Base-by-base conservation (phyloP, 345 rosid species). In the Nasturtium officinale region DNA sequence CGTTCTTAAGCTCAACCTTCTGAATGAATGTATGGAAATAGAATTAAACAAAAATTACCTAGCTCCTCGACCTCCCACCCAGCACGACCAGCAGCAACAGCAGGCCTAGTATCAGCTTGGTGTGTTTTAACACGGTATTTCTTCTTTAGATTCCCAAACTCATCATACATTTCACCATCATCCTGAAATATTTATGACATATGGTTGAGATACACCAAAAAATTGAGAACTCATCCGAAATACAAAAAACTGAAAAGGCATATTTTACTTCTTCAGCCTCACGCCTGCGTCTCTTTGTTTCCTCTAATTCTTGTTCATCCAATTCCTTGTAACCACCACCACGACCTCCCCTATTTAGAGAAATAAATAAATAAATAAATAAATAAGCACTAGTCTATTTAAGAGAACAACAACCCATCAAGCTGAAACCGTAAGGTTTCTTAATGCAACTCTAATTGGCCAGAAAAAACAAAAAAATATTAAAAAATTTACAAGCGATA, bases 301-400 rank as follows among this genome's bases (percentile, higher is more conserved):
- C 99, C 81, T 95, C 99, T 63, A 95, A 47, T 73, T 95, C 99
- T 82, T 95, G 97, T 85, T 95, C 98, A 79, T 95, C 99, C 65
- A 92, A 87, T 82, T 95, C 99, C 73, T 95, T 95, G 80, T 95
- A 95, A 62, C 99, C 99, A 77, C 98, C 99, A 74, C 80, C 99
- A 54, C 98, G 93, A 67, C 99, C 99, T 78, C 99, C 99, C 81
- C 99, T 95, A 73, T 71, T 9, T 54, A 79, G 30, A 50, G 32
- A 57, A 50, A n/a, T n/a, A n/a, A n/a, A n/a, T n/a, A n/a, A n/a
- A n/a, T n/a, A n/a, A 64, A 37, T 0, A 47, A 48, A 35, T 48
- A 11, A 61, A 30, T 68, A 38, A 53, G 37, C 57, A 45, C 65
- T n/a, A 23, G 23, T 8, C 6, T 38, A 2, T 69, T 61, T 65